phyloP scores from a whole-genome alignment of 1,284 basidiomycete genomes.

The Marasmius oreades region DNA sequence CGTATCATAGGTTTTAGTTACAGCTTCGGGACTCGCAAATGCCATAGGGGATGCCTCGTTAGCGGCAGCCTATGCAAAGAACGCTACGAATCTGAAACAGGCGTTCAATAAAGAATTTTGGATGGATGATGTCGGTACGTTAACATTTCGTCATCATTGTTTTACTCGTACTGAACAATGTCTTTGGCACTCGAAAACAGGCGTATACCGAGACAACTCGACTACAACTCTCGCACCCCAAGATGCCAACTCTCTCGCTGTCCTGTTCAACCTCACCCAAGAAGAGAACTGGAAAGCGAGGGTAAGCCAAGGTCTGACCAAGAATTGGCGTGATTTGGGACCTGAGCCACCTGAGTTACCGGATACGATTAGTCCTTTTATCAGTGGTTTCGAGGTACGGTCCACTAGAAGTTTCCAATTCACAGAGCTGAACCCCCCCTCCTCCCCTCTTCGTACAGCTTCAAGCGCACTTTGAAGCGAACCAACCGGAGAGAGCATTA shows the following conservation, averaged over 20 bases:
- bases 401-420: background rate
- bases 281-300: slow-evolving; percentile 22
- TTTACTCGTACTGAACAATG: background rate
- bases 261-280: slow-evolving; percentile 43
- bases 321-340: slow-evolving; percentile 42
- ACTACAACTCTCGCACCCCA: slow-evolving; percentile 43
- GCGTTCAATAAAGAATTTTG: slow-evolving; percentile 42
- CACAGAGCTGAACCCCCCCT: background rate
- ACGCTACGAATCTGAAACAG: slow-evolving; percentile 37
- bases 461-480: slow-evolving; percentile 46
- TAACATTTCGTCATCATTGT: background rate
- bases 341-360: slow-evolving; percentile 43
- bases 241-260: slow-evolving; percentile 45
- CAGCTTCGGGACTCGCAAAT: slow-evolving; percentile 37
- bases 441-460: no score
- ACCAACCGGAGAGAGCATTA: slow-evolving; percentile 37
- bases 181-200: background rate
- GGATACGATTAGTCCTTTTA: slow-evolving; percentile 47
- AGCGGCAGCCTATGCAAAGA: slow-evolving; percentile 28
- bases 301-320: slow-evolving; percentile 36
- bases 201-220: slow-evolving; percentile 42
- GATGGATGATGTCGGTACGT: slow-evolving; percentile 31
- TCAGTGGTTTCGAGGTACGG: slow-evolving; percentile 44
- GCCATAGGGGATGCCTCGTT: slow-evolving; percentile 31
- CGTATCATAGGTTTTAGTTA: slow-evolving; percentile 39